Conservation (phyloP, 1,284 basidiomycete genomes). For the Tilletiopsis washingtonensis region DNA sequence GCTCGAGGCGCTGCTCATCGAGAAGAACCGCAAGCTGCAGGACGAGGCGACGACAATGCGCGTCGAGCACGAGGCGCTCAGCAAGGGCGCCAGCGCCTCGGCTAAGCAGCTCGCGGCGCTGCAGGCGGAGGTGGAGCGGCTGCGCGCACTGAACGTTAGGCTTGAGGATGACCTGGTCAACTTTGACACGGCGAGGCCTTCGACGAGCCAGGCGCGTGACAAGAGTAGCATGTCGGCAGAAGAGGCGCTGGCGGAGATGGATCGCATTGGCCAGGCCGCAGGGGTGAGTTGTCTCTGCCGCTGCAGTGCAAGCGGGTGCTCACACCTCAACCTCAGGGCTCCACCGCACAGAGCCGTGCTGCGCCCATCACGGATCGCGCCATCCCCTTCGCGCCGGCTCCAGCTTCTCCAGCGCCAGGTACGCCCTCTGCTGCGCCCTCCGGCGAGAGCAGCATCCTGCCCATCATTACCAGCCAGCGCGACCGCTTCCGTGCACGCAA, state of each 20-base stretch:
- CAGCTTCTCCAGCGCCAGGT: neutral
- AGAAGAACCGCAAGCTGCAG: conserved; percentile 86
- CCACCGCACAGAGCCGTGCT: neutral
- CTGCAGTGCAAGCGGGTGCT: too few relatives aligned
- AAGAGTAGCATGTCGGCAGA: conserved; percentile 9
- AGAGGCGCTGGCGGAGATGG: conserved; percentile 12
- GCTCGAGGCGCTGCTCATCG: conserved; percentile 78
- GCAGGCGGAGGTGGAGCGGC: conserved; percentile 64
- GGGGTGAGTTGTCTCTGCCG: too few relatives aligned
- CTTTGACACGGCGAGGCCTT: conserved; percentile 55
- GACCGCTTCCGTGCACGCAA: conserved; percentile 92
- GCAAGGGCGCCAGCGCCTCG: conserved; percentile 27
- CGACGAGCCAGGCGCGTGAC: too few relatives aligned
- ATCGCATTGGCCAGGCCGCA: conserved; percentile 5
- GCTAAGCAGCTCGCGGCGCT: conserved; percentile 59
- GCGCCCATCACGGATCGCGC: too few relatives aligned
- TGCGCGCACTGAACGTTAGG: conserved; percentile 71
- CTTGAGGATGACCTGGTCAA: conserved; percentile 82
- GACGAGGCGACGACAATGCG: conserved; percentile 87
- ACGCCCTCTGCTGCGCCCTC: conserved; percentile 5
- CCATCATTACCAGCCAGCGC: conserved; percentile 87
- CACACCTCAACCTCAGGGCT: neutral
- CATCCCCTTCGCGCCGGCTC: too few relatives aligned
- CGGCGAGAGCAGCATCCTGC: conserved; percentile 13
- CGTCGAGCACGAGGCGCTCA: conserved; percentile 54